These are phyloP conservation scores for Sambucus nigra DNA, from an alignment of 129 eudicot species.

Conservation along the genomic window DNA sequence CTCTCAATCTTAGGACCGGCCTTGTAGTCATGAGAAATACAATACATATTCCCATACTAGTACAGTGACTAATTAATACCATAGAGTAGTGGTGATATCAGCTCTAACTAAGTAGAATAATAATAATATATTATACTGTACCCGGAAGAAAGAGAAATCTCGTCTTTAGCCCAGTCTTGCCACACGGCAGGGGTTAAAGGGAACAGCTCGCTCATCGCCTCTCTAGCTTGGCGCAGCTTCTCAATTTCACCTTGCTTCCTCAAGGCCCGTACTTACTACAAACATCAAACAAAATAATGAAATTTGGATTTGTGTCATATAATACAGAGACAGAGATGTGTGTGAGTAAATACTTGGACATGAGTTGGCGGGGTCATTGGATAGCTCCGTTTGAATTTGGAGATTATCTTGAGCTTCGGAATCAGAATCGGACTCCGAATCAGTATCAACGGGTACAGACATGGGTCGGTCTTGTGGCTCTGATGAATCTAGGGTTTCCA, in stretches of 20 bases:
- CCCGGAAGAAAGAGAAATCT: constrained; percentile 48
- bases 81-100: no score
- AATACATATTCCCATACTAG: no score
- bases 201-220: constrained; percentile 68
- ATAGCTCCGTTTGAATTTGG: constrained; percentile 45
- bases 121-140: constrained; percentile 7
- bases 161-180: constrained; percentile 96
- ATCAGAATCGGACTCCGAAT: constrained; percentile 20
- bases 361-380: constrained; percentile 57
- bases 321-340: no score
- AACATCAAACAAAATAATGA: no score
- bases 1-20: no score
- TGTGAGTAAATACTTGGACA: constrained; percentile 61
- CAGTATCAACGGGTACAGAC: constrained; percentile 16
- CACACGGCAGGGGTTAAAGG: constrained; percentile 83
- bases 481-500: constrained; percentile 35
- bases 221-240: constrained; percentile 84
- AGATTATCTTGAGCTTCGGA: constrained; percentile 40
- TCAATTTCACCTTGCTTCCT: constrained; percentile 85
- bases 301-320: no score
- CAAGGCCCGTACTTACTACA: constrained; percentile 56
- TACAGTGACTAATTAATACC: no score
- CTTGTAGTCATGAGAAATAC: no score
- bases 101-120: background rate
- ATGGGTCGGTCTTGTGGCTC: constrained; percentile 16